Base-by-base conservation (phyloP, 768 basidiomycete species). In the Termitomyces sp. region DNA sequence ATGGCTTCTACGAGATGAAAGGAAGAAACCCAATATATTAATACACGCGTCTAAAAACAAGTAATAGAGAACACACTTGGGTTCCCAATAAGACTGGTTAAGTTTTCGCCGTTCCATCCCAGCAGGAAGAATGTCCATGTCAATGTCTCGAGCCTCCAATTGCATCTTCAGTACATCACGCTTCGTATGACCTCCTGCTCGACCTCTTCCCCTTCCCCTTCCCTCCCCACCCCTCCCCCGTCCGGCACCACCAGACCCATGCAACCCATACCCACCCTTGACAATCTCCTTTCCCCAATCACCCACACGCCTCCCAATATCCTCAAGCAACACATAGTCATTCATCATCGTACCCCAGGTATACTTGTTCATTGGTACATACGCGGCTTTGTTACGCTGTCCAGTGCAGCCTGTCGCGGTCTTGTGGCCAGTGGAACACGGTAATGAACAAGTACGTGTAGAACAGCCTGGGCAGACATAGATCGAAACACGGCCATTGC, bases 321-420 rank as follows among this genome's bases (percentile, higher is more conserved):
- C 90, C 72, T 97, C 95, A 62, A 97, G 76, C 68, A 86, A 95
- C 41, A 78, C 77, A 69, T 94, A 97, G 72, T 97, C 95, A 63
- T 87, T 82, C 86, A 93, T 89, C 86, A 96, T 87, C 27, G 82
- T 80, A 9, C 92, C 91, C 83, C 90, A 92, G 5, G 83, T 82
- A 65, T 93, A 96, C 63, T 84, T 67, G 63, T 91, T 93, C 84
- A 95, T 87, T 12, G 89, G 82, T 16, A 94, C 83, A 67, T 86
- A 92, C 3, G 79, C 80, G 0, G 76, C 83, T 65, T 86, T 87
- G 73, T 94, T 79, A 54, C 92, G 86, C 58, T 83, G 75, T 11
- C 92, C 92, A 0, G 82, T 80, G 66, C 92, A 94, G 14, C 78
- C 77, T 16, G 75, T 77, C 16, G 69, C 59, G 11, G 74, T 62